Evolutionary conservation across 1,139 yeast genomes (phyloP), one percentile per base, ranked within the genome.

Genomic region (Saccharomycopsis hybrid): DNA sequence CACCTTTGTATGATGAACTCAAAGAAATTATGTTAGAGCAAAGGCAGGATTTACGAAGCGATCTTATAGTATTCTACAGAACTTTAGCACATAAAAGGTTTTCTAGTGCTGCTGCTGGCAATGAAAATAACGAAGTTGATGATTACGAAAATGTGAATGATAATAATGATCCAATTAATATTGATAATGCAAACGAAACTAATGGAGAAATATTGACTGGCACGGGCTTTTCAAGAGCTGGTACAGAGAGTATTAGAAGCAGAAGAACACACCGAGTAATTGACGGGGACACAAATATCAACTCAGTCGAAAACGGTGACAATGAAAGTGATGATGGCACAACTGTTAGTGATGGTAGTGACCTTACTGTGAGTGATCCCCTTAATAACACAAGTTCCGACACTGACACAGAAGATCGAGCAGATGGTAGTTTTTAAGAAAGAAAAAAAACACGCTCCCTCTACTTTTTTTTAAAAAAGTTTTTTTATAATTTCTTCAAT

Each of bases 281-380:
- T 18, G 18, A 18, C 18, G 18, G 18, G 18, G n/a, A 32, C 36
- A 32, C 36, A 9, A 32, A 32, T 32, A 32, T 32, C 36, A 32
- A 9, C 18, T 18, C 18, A 18, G 18, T 27, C 24, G 13, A n/a
- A 7, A 9, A 8, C 30, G 9, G n/a, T 31, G 24, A 27, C 30
- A 25, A 35, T 38, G 46, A 36, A n/a, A 40, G 44, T 27, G 49
- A 49, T 29, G 49, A 46, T 18, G 49, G 32, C 9, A 40, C 29
- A 8, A 49, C 52, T 7, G 38, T 47, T n/a, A 47, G 50, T 27
- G 45, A 35, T 11, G 36, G 13, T 7, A 49, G 52, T 35, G 52
- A 49, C 5, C 37, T 18, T 3, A 49, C 52, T 5, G 41, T 46
- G 9, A 46, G 46, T 13, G 52, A 49, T 31, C 45, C 52, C 2